Percentiles rank a stretch among this genome's conserved stretches.
Conservation (phyloP, 2,329 filamentous ascomycete species). For the Colletotrichum neosansevieriae region DNA sequence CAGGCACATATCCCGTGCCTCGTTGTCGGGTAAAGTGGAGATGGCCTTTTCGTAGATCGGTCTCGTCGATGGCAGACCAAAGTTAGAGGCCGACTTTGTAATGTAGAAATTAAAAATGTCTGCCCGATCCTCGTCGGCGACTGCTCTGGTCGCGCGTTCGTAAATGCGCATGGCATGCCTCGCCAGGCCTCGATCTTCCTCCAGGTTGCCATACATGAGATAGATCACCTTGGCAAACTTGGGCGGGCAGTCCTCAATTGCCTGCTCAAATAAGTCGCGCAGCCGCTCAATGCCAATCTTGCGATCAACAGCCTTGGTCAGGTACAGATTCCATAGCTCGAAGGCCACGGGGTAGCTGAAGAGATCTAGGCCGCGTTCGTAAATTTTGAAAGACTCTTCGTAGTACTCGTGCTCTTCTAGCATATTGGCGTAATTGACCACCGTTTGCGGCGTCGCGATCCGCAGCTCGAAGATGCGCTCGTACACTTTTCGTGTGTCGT, state of each 20-base stretch:
- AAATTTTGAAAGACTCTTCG: conserved; percentile 98
- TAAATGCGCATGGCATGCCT: conserved; percentile 99
- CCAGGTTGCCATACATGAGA: conserved; percentile 97
- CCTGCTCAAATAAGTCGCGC: conserved; percentile 96
- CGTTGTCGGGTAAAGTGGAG: conserved; percentile 88
- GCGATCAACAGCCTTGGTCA: conserved; percentile 96
- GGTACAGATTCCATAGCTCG: conserved; percentile 97
- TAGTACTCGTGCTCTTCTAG: conserved; percentile 95
- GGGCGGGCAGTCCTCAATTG: conserved; percentile 91
- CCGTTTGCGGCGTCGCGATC: conserved; percentile 97
- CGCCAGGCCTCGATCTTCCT: conserved; percentile 94
- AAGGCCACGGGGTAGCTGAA: conserved; percentile 99
- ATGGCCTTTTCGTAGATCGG: conserved; percentile 98
- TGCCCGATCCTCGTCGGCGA: conserved; percentile 92
- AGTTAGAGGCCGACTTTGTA: conserved; percentile 97
- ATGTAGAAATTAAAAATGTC: conserved; percentile 99
- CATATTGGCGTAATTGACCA: conserved; percentile 97
- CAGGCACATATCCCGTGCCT: conserved; percentile 97
- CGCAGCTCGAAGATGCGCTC: conserved; percentile 98
- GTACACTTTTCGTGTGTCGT: conserved; percentile 94
- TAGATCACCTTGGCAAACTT: conserved; percentile 97
- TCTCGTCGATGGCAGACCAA: conserved; percentile 92
- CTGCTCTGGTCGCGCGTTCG: conserved; percentile 93
- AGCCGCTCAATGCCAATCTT: conserved; percentile 96
- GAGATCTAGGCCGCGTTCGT: conserved; percentile 95